Conservation (phyloP, 2,329 filamentous ascomycete genomes). For the Calonectria leucothoes region DNA sequence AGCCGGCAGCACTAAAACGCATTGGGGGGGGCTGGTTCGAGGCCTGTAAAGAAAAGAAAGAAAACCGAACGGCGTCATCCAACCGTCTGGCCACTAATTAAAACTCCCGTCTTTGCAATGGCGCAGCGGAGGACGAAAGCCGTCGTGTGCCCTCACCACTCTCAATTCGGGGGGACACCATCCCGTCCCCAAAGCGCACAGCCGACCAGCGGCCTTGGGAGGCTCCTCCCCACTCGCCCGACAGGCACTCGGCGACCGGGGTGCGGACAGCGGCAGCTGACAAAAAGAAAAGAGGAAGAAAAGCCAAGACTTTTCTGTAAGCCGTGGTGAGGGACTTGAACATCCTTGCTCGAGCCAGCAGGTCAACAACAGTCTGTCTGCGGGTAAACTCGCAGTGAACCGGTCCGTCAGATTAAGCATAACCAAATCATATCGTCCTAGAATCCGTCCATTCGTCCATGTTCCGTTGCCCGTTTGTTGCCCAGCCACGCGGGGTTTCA, state of each 20-base stretch:
- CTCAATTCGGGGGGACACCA: background rate
- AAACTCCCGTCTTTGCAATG: background rate
- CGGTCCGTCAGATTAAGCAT: background rate
- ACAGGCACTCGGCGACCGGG: background rate
- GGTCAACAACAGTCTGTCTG: background rate
- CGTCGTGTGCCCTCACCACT: background rate
- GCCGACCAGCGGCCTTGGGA: background rate
- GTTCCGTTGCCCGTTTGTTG: background rate
- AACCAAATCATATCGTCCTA: background rate
- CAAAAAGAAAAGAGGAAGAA: background rate
- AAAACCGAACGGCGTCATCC: background rate
- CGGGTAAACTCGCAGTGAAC: background rate
- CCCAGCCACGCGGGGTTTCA: constrained; percentile 13
- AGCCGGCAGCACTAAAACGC: background rate
- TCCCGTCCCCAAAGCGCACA: constrained; percentile 5
- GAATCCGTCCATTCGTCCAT: background rate
- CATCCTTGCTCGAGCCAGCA: background rate
- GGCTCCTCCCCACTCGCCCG: background rate
- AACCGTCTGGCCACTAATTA: background rate
- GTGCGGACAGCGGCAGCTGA: background rate
- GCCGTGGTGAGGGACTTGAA: background rate
- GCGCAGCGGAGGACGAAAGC: constrained; percentile 17
- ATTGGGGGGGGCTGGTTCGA: background rate
- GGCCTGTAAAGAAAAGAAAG: no score
- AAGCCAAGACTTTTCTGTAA: constrained; percentile 8